These are phyloP conservation scores for Cryphonectria nitschkei DNA, from an alignment of 2,329 filamentous ascomycete genomes.

Conservation along the genomic window DNA sequence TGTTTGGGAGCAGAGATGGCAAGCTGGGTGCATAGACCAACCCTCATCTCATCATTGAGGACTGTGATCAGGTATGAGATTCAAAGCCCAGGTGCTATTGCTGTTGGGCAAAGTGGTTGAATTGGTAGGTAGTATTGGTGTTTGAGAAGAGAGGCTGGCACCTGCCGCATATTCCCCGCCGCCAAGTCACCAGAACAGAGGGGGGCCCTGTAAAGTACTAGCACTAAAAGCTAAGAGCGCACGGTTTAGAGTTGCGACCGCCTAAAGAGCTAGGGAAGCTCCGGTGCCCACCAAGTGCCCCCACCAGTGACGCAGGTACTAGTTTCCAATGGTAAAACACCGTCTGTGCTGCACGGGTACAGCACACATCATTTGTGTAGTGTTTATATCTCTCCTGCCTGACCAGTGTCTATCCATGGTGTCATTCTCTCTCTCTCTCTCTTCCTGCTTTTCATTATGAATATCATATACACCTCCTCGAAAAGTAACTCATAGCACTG, in stretches of 20 bases:
- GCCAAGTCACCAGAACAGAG: conserved; percentile 3
- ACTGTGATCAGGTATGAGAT: neutral
- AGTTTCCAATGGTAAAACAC: neutral
- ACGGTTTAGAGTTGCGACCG: neutral
- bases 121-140: neutral
- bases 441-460: neutral
- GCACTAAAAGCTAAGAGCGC: neutral
- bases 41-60: neutral
- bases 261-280: neutral
- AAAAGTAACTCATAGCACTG: neutral
- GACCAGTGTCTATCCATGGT: neutral
- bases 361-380: neutral
- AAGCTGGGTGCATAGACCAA: neutral
- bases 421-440: no score
- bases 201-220: neutral
- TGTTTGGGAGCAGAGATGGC: neutral
- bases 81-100: neutral
- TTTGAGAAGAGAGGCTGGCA: neutral
- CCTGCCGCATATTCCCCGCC: conserved; percentile 1
- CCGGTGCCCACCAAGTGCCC: neutral
- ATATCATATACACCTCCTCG: neutral
- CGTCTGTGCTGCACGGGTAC: neutral
- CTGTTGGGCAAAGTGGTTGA: neutral
- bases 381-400: neutral
- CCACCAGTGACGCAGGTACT: conserved; percentile 7